Evolutionary conservation across 2,329 filamentous ascomycete species (phyloP).

Genomic region (Trichoderma sp.): DNA sequence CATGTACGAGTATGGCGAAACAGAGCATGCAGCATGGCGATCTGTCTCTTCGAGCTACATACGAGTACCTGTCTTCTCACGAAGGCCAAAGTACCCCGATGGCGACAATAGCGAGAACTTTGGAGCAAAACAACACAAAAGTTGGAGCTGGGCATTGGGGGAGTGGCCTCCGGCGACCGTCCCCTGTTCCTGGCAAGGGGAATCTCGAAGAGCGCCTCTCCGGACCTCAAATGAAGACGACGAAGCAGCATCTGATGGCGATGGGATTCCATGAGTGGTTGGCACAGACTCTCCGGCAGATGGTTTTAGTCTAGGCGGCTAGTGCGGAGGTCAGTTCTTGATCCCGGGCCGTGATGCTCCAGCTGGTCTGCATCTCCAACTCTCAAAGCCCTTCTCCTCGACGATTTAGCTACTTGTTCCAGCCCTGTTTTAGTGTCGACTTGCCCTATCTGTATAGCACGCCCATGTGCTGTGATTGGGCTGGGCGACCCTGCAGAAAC

Average conservation of each 20-base stretch:
- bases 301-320: background rate
- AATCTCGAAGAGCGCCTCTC: background rate
- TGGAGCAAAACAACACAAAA: background rate
- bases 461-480: slow-evolving; percentile 10
- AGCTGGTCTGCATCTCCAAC: slow-evolving; percentile 4
- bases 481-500: slow-evolving; percentile 1
- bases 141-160: background rate
- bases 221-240: slow-evolving; percentile 16
- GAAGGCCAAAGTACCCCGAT: background rate
- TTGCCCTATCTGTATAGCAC: slow-evolving; percentile 10
- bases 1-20: background rate
- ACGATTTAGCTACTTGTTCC: slow-evolving; percentile 7
- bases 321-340: slow-evolving; percentile 15
- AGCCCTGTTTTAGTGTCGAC: background rate
- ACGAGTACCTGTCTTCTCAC: background rate
- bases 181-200: slow-evolving; percentile 6
- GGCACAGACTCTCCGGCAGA: slow-evolving; percentile 2
- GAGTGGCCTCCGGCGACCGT: background rate
- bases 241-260: slow-evolving; percentile 2
- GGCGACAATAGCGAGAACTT: background rate
- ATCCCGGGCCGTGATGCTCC: background rate
- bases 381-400: background rate
- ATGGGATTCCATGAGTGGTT: slow-evolving; percentile 5
- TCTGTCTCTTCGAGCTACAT: background rate
- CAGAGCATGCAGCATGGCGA: background rate